Conservation (phyloP, 805 yeast genomes). For the Nakazawaea populi region DNA sequence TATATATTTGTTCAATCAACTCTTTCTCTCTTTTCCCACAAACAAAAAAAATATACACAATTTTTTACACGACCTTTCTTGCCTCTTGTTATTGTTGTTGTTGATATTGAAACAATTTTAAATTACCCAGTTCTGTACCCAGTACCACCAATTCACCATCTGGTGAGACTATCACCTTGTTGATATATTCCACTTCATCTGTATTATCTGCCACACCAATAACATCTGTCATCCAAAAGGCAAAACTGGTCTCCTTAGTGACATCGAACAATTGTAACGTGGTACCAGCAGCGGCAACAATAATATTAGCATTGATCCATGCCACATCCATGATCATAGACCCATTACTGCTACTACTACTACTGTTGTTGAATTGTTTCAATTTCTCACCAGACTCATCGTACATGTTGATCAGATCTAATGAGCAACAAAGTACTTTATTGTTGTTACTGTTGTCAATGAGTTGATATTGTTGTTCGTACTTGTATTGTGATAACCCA, state of each 20-base stretch:
- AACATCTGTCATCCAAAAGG: neutral
- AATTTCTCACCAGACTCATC: neutral
- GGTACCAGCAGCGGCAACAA: constrained; percentile 3
- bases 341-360: neutral
- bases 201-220: neutral
- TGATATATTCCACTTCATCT: neutral
- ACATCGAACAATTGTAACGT: constrained; percentile 8
- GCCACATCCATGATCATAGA: constrained; percentile 7
- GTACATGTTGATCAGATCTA: constrained; percentile 2
- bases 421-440: constrained; percentile 1
- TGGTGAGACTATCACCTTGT: neutral
- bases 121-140: constrained; percentile 4
- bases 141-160: neutral
- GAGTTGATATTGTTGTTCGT: too few species aligned
- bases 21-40: too few species aligned
- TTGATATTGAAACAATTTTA: neutral
- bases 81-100: too few species aligned
- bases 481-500: neutral
- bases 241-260: neutral
- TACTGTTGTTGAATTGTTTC: neutral
- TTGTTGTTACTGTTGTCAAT: neutral
- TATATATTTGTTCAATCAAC: neutral
- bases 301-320: constrained; percentile 1
- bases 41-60: too few species aligned
- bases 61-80: constrained; percentile 1